phyloP scores from a whole-genome alignment of 1,284 basidiomycete species.

The Retiboletus fuscus region DNA sequence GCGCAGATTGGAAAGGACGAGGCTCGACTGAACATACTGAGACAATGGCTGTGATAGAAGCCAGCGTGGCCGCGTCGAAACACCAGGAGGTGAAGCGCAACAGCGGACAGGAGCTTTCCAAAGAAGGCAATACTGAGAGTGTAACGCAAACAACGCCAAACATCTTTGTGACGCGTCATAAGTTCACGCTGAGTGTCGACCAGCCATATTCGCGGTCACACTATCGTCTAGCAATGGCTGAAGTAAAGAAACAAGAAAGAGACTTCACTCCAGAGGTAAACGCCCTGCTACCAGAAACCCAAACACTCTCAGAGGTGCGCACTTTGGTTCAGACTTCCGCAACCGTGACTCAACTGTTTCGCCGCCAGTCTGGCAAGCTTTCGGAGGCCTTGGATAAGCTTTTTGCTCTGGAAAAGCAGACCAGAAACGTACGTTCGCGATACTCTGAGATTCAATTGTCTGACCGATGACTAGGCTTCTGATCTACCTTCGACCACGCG shows the following conservation, averaged over 20 bases:
- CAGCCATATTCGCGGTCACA: constrained; percentile 50
- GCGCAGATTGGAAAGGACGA: constrained; percentile 44
- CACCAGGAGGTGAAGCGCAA: no score
- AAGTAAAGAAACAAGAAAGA: constrained; percentile 83
- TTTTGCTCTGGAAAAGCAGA: constrained; percentile 92
- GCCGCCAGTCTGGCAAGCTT: constrained; percentile 76
- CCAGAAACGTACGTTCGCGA: constrained; percentile 82
- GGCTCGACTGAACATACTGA: constrained; percentile 28
- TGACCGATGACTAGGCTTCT: constrained; percentile 73
- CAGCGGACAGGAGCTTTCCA: constrained; percentile 38
- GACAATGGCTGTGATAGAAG: constrained; percentile 2
- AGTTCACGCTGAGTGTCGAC: constrained; percentile 56
- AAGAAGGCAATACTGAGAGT: constrained; percentile 34
- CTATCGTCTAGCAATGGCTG: constrained; percentile 68
- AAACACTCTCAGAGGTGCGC: constrained; percentile 65
- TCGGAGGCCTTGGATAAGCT: constrained; percentile 92
- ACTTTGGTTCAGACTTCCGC: not conserved
- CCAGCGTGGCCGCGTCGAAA: not conserved
- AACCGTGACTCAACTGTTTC: constrained; percentile 15
- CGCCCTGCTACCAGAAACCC: constrained; percentile 67
- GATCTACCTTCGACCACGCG: constrained; percentile 92
- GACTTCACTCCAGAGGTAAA: constrained; percentile 81
- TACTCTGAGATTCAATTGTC: constrained; percentile 10
- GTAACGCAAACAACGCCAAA: constrained; percentile 54
- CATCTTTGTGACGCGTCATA: constrained; percentile 75